These are phyloP conservation scores for Aspergillus aculeatinus DNA, from an alignment of 2,329 filamentous ascomycete genomes.

Conservation along the genomic window DNA sequence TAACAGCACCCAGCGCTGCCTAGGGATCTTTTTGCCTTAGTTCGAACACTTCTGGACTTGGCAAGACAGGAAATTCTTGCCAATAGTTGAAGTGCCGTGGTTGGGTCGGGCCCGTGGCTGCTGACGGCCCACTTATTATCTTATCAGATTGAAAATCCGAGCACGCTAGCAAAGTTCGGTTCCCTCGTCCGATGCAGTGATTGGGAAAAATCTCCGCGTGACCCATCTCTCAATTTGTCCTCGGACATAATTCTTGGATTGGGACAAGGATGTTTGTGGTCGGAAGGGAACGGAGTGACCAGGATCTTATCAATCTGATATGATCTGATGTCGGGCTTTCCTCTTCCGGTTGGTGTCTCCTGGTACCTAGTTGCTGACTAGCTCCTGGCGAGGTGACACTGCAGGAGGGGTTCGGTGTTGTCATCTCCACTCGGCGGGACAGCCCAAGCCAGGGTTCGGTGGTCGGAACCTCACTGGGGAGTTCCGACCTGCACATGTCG, in stretches of 20 bases:
- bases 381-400: not conserved
- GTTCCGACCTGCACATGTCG: not conserved
- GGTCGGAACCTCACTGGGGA: not conserved
- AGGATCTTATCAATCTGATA: conserved; percentile 6
- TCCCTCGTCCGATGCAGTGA: not conserved
- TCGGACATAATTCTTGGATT: not conserved
- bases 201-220: not conserved
- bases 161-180: not conserved
- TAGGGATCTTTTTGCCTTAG: no score
- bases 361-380: not conserved
- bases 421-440: not conserved
- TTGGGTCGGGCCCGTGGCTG: not conserved
- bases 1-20: no score
- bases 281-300: not conserved
- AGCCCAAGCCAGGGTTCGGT: not conserved
- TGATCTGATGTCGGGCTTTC: conserved; percentile 5
- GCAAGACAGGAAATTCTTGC: not conserved
- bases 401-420: not conserved
- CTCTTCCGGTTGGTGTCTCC: not conserved
- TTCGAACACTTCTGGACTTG: not conserved
- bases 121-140: not conserved
- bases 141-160: not conserved
- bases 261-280: not conserved
- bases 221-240: not conserved
- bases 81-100: not conserved